phyloP scores from a whole-genome alignment of 2,329 filamentous ascomycete species.

The Penicillium sp. region DNA sequence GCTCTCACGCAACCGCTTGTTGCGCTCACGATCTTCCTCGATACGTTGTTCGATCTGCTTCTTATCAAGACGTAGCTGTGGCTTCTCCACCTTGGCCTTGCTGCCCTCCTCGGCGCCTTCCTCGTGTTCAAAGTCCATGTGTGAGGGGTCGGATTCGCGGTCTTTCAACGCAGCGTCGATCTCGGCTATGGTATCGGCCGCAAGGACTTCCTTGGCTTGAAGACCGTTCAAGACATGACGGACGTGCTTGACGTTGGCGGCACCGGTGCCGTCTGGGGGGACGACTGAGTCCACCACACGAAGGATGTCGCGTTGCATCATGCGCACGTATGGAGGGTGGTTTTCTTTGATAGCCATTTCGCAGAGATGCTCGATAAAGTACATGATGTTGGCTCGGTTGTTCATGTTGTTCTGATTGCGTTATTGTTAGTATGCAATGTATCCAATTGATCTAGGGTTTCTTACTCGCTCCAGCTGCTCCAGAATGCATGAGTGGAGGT shows the following conservation, averaged over 20 bases:
- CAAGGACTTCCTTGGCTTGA: slow-evolving; percentile 69
- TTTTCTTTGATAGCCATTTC: slow-evolving; percentile 78
- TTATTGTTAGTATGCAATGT: neutral
- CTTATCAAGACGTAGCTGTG: slow-evolving; percentile 66
- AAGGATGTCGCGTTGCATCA: slow-evolving; percentile 93
- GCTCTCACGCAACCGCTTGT: slow-evolving; percentile 86
- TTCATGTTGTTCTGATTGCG: slow-evolving; percentile 83
- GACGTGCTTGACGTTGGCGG: slow-evolving; percentile 91
- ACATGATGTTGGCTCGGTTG: slow-evolving; percentile 97
- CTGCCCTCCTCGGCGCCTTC: slow-evolving; percentile 30
- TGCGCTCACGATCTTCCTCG: slow-evolving; percentile 92
- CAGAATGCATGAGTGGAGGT: slow-evolving; percentile 93
- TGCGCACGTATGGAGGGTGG: slow-evolving; percentile 79
- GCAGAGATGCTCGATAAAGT: slow-evolving; percentile 94
- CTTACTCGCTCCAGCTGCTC: slow-evolving; percentile 85
- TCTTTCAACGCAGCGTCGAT: slow-evolving; percentile 83
- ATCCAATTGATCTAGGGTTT: slow-evolving; percentile 1
- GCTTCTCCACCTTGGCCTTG: slow-evolving; percentile 30
- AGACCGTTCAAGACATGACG: slow-evolving; percentile 75
- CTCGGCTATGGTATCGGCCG: slow-evolving; percentile 72
- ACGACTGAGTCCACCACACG: slow-evolving; percentile 90
- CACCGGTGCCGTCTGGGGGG: slow-evolving; percentile 80
- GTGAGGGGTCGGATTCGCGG: slow-evolving; percentile 66
- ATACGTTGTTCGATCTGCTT: slow-evolving; percentile 92
- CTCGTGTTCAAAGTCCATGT: slow-evolving; percentile 50